These are phyloP conservation scores for Dothiorella sarmentorum DNA, from an alignment of 2,329 filamentous ascomycete genomes.

Conservation along the genomic window DNA sequence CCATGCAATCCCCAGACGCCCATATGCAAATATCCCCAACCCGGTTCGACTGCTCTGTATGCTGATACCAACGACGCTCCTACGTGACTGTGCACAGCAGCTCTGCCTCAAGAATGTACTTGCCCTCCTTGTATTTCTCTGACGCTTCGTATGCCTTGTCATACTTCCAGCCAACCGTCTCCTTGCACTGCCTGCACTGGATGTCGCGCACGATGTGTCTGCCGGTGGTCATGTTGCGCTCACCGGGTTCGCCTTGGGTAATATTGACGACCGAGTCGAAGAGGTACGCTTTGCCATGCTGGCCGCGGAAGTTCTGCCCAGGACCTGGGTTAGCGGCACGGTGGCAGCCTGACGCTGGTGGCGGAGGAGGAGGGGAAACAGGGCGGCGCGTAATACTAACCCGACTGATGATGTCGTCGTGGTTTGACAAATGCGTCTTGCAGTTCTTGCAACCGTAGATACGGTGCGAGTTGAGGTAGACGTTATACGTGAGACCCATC, in stretches of 20 bases:
- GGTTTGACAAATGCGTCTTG: conserved; percentile 92
- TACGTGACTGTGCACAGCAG: conserved; percentile 70
- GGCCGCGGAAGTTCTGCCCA: conserved; percentile 87
- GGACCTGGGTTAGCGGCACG: background rate
- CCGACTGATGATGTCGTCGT: conserved; percentile 91
- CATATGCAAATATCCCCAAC: conserved; percentile 6
- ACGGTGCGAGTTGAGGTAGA: conserved; percentile 79
- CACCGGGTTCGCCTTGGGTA: conserved; percentile 74
- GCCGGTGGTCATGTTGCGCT: conserved; percentile 97
- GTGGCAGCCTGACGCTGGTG: background rate
- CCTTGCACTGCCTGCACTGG: conserved; percentile 82
- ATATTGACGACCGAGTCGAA: conserved; percentile 95
- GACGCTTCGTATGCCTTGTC: conserved; percentile 89
- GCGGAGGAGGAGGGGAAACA: background rate
- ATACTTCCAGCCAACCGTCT: conserved; percentile 97
- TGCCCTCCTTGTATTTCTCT: conserved; percentile 99
- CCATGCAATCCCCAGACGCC: conserved; percentile 6
- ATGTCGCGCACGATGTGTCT: conserved; percentile 94
- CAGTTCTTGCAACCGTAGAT: conserved; percentile 91
- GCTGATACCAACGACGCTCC: background rate
- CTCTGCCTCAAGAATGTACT: conserved; percentile 93
- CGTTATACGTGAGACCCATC: conserved; percentile 91
- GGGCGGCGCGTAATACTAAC: conserved; percentile 52
- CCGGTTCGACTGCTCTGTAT: background rate
- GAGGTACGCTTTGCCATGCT: conserved; percentile 96